phyloP scores from a whole-genome alignment of 1,139 yeast species.

The Scheffersomyces segobiensis region DNA sequence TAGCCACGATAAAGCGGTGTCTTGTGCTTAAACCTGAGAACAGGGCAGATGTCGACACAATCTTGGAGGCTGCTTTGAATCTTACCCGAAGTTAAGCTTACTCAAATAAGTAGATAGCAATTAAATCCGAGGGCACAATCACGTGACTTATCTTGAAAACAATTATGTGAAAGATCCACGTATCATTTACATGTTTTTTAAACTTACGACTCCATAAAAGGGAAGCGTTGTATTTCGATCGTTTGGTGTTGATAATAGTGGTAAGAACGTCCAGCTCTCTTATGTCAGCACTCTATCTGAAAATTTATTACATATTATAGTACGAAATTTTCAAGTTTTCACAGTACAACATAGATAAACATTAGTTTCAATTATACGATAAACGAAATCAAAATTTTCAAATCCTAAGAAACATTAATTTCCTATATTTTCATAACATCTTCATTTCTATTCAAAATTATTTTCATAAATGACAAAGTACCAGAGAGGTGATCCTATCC shows the following conservation, averaged over 20 bases:
- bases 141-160: neutral
- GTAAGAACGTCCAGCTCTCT: neutral
- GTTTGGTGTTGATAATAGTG: neutral
- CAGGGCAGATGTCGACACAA: constrained; percentile 65
- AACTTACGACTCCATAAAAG: neutral
- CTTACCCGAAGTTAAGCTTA: constrained; percentile 15
- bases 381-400: neutral
- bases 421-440: neutral
- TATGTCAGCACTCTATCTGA: no score
- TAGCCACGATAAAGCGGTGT: constrained; percentile 59
- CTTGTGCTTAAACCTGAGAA: constrained; percentile 56
- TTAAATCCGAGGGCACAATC: neutral
- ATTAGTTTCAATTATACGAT: neutral
- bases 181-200: neutral
- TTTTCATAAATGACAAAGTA: constrained; percentile 32
- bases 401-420: neutral
- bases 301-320: no score
- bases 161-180: neutral
- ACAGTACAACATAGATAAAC: neutral
- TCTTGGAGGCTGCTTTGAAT: constrained; percentile 49
- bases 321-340: no score
- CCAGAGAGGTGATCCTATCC: constrained; percentile 42
- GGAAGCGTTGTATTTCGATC: neutral
- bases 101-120: neutral
- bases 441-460: neutral